Conservation (phyloP, 202 grass and related monocot species). For the Hordeum pubiflorum region DNA sequence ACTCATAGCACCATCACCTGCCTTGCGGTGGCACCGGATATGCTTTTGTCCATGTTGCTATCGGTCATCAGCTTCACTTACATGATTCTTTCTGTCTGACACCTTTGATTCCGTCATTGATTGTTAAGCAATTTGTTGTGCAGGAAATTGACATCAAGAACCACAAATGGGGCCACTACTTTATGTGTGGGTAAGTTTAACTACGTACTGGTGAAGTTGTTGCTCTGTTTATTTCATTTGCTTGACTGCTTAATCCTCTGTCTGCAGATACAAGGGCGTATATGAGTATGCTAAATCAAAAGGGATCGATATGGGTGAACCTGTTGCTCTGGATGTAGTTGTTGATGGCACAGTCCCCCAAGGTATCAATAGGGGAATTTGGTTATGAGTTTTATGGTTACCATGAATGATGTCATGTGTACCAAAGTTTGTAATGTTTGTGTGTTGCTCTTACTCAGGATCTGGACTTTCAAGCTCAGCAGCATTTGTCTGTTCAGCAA, state of each 20-base stretch:
- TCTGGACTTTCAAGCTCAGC: conserved; percentile 92
- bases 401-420: background rate
- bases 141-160: conserved; percentile 95
- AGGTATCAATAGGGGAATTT: conserved; percentile 26
- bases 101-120: background rate
- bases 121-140: background rate
- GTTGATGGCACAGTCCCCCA: conserved; percentile 90
- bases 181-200: conserved; percentile 86
- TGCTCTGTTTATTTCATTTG: background rate
- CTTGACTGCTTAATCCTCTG: background rate
- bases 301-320: conserved; percentile 54
- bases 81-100: background rate
- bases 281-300: conserved; percentile 77
- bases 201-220: background rate
- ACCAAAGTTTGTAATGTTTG: background rate
- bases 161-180: conserved; percentile 99
- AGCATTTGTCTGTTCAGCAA: conserved; percentile 85
- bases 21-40: background rate
- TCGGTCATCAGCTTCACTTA: background rate
- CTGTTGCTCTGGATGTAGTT: conserved; percentile 69
- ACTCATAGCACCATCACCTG: background rate
- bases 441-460: conserved; percentile 28
- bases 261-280: conserved; percentile 79
- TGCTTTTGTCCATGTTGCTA: background rate
- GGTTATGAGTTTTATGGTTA: background rate